These are phyloP conservation scores for Hanseniaspora nectarophila DNA, from an alignment of 805 yeast species.

Conservation along the genomic window DNA sequence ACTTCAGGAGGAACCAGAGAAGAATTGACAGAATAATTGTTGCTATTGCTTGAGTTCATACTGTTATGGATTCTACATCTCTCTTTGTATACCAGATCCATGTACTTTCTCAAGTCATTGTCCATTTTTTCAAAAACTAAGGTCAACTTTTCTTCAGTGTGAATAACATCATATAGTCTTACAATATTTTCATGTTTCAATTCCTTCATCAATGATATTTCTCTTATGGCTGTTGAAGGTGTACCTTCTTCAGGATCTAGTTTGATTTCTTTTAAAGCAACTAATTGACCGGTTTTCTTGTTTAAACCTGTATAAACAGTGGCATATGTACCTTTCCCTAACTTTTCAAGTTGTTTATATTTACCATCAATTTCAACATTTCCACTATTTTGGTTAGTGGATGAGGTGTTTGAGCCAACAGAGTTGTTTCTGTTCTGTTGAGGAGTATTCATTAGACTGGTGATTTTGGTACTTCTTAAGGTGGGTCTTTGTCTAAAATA, in stretches of 20 bases:
- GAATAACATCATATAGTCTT: constrained; percentile 82
- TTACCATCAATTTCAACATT: constrained; percentile 15
- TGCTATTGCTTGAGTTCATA: neutral
- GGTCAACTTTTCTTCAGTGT: constrained; percentile 87
- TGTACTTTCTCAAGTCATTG: constrained; percentile 86
- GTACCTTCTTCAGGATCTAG: constrained; percentile 97
- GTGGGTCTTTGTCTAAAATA: no score
- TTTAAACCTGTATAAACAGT: constrained; percentile 95
- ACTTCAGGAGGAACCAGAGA: constrained; percentile 13
- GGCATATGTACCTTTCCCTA: constrained; percentile 74
- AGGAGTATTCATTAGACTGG: constrained; percentile 1
- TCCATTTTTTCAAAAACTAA: constrained; percentile 89
- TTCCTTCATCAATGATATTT: constrained; percentile 86
- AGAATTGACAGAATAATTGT: neutral
- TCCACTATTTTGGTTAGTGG: neutral
- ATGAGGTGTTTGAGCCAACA: constrained; percentile 1
- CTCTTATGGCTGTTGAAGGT: constrained; percentile 95
- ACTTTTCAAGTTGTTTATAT: constrained; percentile 29
- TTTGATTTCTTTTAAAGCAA: constrained; percentile 89
- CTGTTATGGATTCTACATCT: constrained; percentile 4
- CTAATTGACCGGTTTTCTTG: constrained; percentile 82
- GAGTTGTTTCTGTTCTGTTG: constrained; percentile 11
- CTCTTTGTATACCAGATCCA: constrained; percentile 70
- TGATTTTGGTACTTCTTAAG: no score
- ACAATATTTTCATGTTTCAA: constrained; percentile 89